phyloP scores from a whole-genome alignment of 2,329 filamentous ascomycete genomes.

The Talaromyces sp. region DNA sequence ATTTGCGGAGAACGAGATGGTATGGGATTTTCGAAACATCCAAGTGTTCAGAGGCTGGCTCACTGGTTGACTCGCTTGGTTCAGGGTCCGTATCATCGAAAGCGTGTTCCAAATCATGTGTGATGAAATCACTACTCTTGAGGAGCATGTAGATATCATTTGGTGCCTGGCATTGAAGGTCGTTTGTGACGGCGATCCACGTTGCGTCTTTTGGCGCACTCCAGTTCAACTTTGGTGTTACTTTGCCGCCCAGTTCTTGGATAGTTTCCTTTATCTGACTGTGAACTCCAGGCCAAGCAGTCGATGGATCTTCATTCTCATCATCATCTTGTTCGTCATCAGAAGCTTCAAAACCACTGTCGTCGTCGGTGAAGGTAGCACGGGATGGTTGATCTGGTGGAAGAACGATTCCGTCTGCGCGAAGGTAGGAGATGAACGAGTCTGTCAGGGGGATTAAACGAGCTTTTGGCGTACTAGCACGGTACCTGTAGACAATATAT shows the following conservation, averaged over 20 bases:
- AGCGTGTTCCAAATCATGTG: constrained; percentile 87
- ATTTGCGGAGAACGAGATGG: constrained; percentile 79
- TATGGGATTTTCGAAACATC: constrained; percentile 54
- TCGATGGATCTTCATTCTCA: constrained; percentile 51
- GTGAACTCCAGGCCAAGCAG: constrained; percentile 65
- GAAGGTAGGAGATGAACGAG: constrained; percentile 78
- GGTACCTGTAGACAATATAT: constrained; percentile 54
- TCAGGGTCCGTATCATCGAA: constrained; percentile 67
- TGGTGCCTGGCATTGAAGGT: constrained; percentile 79
- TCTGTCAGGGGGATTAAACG: constrained; percentile 71
- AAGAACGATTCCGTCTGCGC: constrained; percentile 86
- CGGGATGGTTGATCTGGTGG: constrained; percentile 46
- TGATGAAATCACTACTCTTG: constrained; percentile 91
- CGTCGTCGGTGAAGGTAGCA: constrained; percentile 31
- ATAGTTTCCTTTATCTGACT: constrained; percentile 71
- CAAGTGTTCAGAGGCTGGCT: constrained; percentile 11
- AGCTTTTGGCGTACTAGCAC: constrained; percentile 75
- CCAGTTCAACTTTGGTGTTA: constrained; percentile 95
- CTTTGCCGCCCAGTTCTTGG: constrained; percentile 72
- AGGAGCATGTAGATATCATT: constrained; percentile 92
- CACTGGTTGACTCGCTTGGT: constrained; percentile 22
- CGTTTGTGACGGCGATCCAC: constrained; percentile 84
- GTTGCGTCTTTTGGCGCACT: constrained; percentile 93
- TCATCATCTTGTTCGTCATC: constrained; percentile 49
- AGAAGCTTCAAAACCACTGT: constrained; percentile 57